phyloP scores from a whole-genome alignment of 257 asterid species.

The Ehretia macrophylla region DNA sequence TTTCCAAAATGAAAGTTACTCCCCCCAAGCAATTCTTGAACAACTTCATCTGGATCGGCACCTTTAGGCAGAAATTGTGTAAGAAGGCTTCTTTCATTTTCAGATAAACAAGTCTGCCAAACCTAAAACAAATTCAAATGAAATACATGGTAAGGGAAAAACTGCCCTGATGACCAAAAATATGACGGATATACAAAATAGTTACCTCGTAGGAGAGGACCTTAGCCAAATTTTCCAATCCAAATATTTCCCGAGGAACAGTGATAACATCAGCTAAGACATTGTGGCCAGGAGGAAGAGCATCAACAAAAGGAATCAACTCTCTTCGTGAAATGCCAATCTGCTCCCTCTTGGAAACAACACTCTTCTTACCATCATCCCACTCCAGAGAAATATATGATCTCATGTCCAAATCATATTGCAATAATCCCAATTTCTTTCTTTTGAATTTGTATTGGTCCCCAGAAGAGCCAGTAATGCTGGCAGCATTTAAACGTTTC shows the following conservation, averaged over 20 bases:
- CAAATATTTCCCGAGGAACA: slow-evolving; percentile 73
- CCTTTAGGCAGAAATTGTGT: slow-evolving; percentile 64
- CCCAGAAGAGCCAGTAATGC: slow-evolving; percentile 46
- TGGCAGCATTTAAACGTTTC: slow-evolving; percentile 55
- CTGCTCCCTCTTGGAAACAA: slow-evolving; percentile 84
- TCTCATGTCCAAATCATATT: slow-evolving; percentile 41
- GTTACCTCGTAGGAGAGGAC: slow-evolving; percentile 71
- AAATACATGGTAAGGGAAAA: slow-evolving; percentile 10
- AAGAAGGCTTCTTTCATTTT: slow-evolving; percentile 60
- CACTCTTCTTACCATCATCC: slow-evolving; percentile 70
- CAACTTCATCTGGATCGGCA: slow-evolving; percentile 44
- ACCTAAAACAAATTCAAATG: slow-evolving; percentile 50
- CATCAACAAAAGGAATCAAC: slow-evolving; percentile 51
- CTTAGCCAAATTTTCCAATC: slow-evolving; percentile 49
- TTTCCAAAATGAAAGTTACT: slow-evolving; percentile 77
- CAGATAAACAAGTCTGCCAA: slow-evolving; percentile 70
- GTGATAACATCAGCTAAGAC: slow-evolving; percentile 67
- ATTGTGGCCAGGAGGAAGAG: slow-evolving; percentile 33
- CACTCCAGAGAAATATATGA: slow-evolving; percentile 71
- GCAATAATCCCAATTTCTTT: slow-evolving; percentile 46
- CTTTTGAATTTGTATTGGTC: slow-evolving; percentile 49
- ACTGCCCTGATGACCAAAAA: slow-evolving; percentile 6
- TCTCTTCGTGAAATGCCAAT: slow-evolving; percentile 70
- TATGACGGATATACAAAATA: slow-evolving; percentile 3
- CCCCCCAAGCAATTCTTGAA: slow-evolving; percentile 71